Percentiles rank a stretch among this genome's conserved stretches.
Conservation (phyloP, 768 basidiomycete species). For the Cyathus striatus region DNA sequence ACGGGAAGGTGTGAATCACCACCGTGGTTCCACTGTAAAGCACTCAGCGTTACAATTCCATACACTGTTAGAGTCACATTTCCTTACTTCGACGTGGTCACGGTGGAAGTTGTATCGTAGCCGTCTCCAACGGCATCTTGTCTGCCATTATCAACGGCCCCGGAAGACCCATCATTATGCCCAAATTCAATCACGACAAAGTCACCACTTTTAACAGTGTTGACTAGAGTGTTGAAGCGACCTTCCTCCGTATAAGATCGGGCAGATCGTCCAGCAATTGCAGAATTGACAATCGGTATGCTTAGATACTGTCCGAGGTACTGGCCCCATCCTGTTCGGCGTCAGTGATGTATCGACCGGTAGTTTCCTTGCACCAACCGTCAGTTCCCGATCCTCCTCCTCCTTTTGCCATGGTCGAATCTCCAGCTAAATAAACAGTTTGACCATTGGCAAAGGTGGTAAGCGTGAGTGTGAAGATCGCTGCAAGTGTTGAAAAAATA, state of each 20-base stretch:
- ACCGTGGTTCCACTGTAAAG: conserved; percentile 26
- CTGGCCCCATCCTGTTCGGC: conserved; percentile 36
- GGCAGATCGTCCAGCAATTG: conserved; percentile 40
- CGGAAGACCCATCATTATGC: conserved; percentile 40
- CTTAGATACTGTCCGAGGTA: conserved; percentile 34
- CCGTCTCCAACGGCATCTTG: conserved; percentile 35
- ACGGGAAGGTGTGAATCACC: conserved; percentile 41
- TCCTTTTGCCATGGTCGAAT: conserved; percentile 38
- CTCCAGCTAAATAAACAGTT: conserved; percentile 38
- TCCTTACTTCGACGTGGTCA: conserved; percentile 28
- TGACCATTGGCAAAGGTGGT: conserved; percentile 17
- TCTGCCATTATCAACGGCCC: conserved; percentile 34
- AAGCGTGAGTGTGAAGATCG: neutral
- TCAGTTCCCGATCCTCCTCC: conserved; percentile 33
- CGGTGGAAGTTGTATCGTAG: conserved; percentile 27
- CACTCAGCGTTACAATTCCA: neutral
- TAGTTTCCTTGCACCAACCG: no score
- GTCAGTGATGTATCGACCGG: no score
- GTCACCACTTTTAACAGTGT: conserved; percentile 31
- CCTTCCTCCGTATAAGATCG: conserved; percentile 45
- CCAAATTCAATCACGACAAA: conserved; percentile 44
- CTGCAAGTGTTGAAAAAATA: no score
- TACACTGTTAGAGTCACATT: neutral
- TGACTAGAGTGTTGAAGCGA: conserved; percentile 35
- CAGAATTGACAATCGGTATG: conserved; percentile 39